A percentile compares a stretch with the other conserved stretches of the same genome.
phyloP scores from a whole-genome alignment of 768 basidiomycete genomes.

The Phlegmacium glaucopus region DNA sequence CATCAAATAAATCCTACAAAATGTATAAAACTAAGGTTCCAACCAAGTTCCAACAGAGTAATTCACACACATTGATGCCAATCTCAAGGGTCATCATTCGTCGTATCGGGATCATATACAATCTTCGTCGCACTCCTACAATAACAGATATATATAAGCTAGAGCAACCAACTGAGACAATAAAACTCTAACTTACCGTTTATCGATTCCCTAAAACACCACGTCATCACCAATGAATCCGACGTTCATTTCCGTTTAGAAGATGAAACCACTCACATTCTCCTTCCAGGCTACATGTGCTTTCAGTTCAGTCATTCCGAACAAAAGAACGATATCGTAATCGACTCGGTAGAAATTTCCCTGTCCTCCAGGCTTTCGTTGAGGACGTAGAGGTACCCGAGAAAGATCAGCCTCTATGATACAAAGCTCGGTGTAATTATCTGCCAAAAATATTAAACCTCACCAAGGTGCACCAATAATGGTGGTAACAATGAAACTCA shows the following conservation, averaged over 20 bases:
- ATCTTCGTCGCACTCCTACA: slow-evolving; percentile 34
- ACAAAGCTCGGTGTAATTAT: slow-evolving; percentile 25
- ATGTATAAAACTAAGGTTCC: no score
- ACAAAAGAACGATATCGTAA: slow-evolving; percentile 44
- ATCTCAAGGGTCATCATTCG: slow-evolving; percentile 15
- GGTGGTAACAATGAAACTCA: background rate
- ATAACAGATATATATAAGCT: background rate
- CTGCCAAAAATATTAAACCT: slow-evolving; percentile 8
- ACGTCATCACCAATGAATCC: background rate
- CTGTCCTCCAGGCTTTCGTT: slow-evolving; percentile 7
- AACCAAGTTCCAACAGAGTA: no score
- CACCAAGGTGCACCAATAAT: background rate
- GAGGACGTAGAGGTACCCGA: slow-evolving; percentile 15
- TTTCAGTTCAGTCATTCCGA: slow-evolving; percentile 51
- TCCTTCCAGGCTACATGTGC: slow-evolving; percentile 52
- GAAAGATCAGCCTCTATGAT: slow-evolving; percentile 25
- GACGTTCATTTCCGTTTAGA: background rate
- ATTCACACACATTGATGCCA: no score
- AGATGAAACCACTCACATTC: slow-evolving; percentile 27
- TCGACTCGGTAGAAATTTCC: slow-evolving; percentile 29
- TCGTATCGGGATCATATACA: slow-evolving; percentile 25
- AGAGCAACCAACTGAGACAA: no score
- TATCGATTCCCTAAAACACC: slow-evolving; percentile 30
- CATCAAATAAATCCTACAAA: no score
- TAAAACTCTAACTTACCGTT: slow-evolving; percentile 24